Evolutionary conservation across 139 green algal species (phyloP).

Genomic region (Auxenochlorella pyrenoidosa): DNA sequence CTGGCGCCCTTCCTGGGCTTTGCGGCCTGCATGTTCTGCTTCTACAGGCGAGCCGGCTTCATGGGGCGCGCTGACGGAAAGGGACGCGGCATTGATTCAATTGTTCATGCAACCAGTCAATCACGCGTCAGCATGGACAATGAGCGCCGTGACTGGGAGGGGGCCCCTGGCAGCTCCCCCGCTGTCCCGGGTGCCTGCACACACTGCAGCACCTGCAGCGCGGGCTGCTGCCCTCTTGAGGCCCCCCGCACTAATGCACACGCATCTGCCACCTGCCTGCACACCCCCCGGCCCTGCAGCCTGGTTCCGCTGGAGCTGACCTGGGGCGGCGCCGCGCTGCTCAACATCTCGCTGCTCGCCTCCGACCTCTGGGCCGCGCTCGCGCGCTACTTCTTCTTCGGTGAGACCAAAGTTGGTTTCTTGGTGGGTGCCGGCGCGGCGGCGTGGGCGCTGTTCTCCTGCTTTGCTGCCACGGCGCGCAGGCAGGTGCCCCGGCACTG

Average conservation of each 20-base stretch:
- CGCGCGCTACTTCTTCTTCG: conserved; percentile 68
- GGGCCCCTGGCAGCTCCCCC: too few species aligned
- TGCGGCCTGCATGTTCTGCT: conserved; percentile 65
- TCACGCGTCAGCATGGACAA: too few species aligned
- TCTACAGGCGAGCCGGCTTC: conserved; percentile 58
- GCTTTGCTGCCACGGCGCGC: too few species aligned
- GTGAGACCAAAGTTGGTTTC: conserved; percentile 24
- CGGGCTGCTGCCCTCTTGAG: neutral
- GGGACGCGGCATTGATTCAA: too few species aligned
- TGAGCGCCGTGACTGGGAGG: too few species aligned
- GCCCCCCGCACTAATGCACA: conserved; percentile 36
- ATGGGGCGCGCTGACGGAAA: too few species aligned
- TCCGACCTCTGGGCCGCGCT: conserved; percentile 72
- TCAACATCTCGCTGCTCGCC: conserved; percentile 86
- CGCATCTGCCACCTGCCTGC: conserved; percentile 58
- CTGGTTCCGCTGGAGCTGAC: conserved; percentile 64
- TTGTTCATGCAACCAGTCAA: neutral
- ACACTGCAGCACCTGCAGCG: too few species aligned
- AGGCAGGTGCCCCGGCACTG: too few species aligned
- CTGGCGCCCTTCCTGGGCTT: conserved; percentile 58
- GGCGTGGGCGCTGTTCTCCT: neutral
- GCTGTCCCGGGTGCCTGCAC: neutral
- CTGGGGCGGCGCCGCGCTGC: conserved; percentile 64
- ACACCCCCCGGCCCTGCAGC: conserved; percentile 56
- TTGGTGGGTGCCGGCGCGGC: neutral